phyloP scores from a whole-genome alignment of 2,329 filamentous ascomycete species.

The Stachybotrys chlorohalonatus region DNA sequence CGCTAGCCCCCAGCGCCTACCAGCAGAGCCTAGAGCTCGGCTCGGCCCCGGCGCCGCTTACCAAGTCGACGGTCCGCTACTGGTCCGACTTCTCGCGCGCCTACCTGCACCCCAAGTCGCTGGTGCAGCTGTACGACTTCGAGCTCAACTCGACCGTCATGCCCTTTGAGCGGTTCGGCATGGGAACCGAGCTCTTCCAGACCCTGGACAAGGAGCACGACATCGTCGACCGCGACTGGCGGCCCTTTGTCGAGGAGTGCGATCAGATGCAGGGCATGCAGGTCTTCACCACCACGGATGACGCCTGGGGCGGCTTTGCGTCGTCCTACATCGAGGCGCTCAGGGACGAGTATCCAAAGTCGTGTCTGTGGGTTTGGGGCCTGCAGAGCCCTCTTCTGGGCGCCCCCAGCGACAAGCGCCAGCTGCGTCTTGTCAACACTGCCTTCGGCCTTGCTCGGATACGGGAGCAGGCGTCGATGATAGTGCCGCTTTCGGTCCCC shows the following conservation, averaged over 20 bases:
- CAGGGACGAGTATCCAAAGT: constrained; percentile 85
- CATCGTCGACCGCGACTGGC: constrained; percentile 79
- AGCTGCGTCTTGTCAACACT: constrained; percentile 59
- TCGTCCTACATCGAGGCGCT: constrained; percentile 66
- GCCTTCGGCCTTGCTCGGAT: constrained; percentile 63
- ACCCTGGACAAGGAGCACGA: constrained; percentile 73
- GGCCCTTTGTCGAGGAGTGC: constrained; percentile 85
- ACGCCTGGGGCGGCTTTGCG: constrained; percentile 75
- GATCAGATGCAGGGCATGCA: constrained; percentile 88
- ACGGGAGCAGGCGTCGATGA: constrained; percentile 62
- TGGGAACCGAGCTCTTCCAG: constrained; percentile 68
- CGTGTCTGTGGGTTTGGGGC: constrained; percentile 79
- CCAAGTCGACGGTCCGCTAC: constrained; percentile 68
- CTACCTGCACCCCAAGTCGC: constrained; percentile 84
- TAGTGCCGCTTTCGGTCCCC: constrained; percentile 64
- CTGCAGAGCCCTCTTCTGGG: constrained; percentile 53
- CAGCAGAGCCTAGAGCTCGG: constrained; percentile 72
- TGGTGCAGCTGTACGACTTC: constrained; percentile 81
- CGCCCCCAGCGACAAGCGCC: constrained; percentile 40
- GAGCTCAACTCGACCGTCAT: constrained; percentile 71
- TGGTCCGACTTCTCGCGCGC: constrained; percentile 94
- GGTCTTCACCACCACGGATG: constrained; percentile 60
- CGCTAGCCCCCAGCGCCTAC: constrained; percentile 65
- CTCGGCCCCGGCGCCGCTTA: constrained; percentile 54
- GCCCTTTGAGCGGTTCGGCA: constrained; percentile 87